A percentile compares a stretch with the other conserved stretches of the same genome.
Conservation (phyloP, 2,329 filamentous ascomycete species). For the Sarocladium brachiariae region DNA sequence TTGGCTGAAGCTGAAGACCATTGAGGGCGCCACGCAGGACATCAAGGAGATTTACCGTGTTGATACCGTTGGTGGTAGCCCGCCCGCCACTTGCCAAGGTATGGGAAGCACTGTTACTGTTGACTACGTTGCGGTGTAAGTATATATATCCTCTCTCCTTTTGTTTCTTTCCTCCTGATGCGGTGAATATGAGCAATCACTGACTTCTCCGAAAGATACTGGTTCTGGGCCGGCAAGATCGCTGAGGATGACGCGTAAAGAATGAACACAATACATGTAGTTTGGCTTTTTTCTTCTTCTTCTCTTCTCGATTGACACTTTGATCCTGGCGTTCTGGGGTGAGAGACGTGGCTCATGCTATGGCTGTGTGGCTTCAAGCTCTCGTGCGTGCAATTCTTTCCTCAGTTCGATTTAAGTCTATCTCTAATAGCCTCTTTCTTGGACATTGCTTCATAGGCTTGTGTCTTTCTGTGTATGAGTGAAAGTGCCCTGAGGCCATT, state of each 20-base stretch:
- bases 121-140: constrained; percentile 79
- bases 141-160: constrained; percentile 24
- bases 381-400: neutral
- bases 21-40: constrained; percentile 45
- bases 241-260: neutral
- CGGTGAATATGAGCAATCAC: constrained; percentile 11
- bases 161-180: constrained; percentile 5
- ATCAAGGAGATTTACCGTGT: constrained; percentile 77
- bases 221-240: constrained; percentile 12
- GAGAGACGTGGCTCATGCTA: too few species aligned
- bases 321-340: too few species aligned
- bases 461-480: too few species aligned
- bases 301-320: too few species aligned
- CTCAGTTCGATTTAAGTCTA: too few species aligned
- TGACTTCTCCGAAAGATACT: constrained; percentile 10
- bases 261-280: too few species aligned
- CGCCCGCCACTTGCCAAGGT: constrained; percentile 67
- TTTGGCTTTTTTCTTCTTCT: too few species aligned
- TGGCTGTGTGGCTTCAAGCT: neutral
- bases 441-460: too few species aligned
- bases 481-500: too few species aligned
- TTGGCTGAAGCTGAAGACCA: constrained; percentile 68
- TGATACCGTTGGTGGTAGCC: constrained; percentile 72
- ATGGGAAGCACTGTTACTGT: constrained; percentile 60
- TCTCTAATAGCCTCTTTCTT: too few species aligned